Percentiles rank a stretch among this genome's conserved stretches.
phyloP scores from a whole-genome alignment of 1,139 yeast genomes.

The Entelexis paramagnoliae region DNA sequence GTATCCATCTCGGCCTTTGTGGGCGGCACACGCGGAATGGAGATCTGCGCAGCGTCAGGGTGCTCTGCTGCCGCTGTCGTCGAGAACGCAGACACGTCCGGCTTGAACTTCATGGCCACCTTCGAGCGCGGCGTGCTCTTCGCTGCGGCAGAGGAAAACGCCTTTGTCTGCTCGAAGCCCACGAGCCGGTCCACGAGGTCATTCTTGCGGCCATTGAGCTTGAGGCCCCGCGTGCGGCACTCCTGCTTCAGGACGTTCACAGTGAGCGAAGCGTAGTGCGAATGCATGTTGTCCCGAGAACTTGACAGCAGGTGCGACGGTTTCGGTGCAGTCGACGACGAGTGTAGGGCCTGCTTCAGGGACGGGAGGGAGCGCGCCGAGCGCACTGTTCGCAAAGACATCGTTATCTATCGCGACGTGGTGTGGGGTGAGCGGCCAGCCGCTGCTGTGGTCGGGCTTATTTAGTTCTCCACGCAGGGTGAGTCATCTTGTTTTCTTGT shows the following conservation, averaged over 20 bases:
- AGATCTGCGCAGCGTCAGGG: slow-evolving; percentile 27
- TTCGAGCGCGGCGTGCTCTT: slow-evolving; percentile 34
- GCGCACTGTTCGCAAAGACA: slow-evolving; percentile 18
- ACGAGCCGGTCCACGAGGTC: slow-evolving; percentile 44
- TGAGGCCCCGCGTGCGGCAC: slow-evolving; percentile 47
- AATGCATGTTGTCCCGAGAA: slow-evolving; percentile 19
- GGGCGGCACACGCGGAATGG: slow-evolving; percentile 1
- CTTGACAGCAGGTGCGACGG: slow-evolving; percentile 29
- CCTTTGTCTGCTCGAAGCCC: slow-evolving; percentile 34
- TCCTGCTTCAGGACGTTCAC: slow-evolving; percentile 43
- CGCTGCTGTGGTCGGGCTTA: not conserved
- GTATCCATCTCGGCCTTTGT: not conserved
- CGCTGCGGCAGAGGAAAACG: slow-evolving; percentile 32
- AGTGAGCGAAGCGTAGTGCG: slow-evolving; percentile 35
- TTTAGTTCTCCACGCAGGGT: not conserved
- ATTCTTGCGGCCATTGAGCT: slow-evolving; percentile 45
- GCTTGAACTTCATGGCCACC: slow-evolving; percentile 26
- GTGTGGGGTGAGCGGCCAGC: not conserved
- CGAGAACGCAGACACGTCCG: not conserved
- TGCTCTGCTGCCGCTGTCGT: slow-evolving; percentile 33
- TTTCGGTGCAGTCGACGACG: slow-evolving; percentile 29
- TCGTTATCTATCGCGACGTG: not conserved
- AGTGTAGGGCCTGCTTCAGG: slow-evolving; percentile 25
- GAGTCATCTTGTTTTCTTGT: not conserved
- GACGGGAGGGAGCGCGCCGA: slow-evolving; percentile 19